phyloP scores from a whole-genome alignment of 2,329 filamentous ascomycete species.

The Penicillium sp. region DNA sequence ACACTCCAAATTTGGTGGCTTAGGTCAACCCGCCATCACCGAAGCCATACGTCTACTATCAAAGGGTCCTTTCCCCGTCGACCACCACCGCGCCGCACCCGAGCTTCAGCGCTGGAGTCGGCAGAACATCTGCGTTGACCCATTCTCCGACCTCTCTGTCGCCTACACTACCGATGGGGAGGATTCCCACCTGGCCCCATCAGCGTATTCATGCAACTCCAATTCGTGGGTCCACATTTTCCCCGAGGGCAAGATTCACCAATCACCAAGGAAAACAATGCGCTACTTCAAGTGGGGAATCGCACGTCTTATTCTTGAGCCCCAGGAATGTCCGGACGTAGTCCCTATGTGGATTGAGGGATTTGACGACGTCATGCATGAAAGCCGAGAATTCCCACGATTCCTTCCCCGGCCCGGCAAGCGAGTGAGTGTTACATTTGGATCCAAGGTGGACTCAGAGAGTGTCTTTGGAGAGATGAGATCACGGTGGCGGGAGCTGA shows the following conservation, averaged over 20 bases:
- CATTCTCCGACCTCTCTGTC: slow-evolving; percentile 46
- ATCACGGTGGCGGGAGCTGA: slow-evolving; percentile 69
- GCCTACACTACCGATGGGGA: slow-evolving; percentile 43
- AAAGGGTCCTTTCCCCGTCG: slow-evolving; percentile 57
- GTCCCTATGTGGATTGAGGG: slow-evolving; percentile 95
- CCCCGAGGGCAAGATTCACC: slow-evolving; percentile 92
- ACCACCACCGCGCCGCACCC: slow-evolving; percentile 45
- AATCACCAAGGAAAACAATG: slow-evolving; percentile 74
- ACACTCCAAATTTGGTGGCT: slow-evolving; percentile 77
- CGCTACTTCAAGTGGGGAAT: slow-evolving; percentile 99
- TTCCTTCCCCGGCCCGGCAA: slow-evolving; percentile 80
- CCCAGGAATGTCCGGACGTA: slow-evolving; percentile 81
- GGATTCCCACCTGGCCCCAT: slow-evolving; percentile 65
- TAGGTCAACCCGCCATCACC: slow-evolving; percentile 85
- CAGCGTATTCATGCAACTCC: slow-evolving; percentile 68
- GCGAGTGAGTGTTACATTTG: slow-evolving; percentile 51
- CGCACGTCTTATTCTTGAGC: slow-evolving; percentile 85
- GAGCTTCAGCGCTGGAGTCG: slow-evolving; percentile 41
- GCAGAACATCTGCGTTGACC: slow-evolving; percentile 48
- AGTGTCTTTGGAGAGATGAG: slow-evolving; percentile 76
- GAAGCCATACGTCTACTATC: slow-evolving; percentile 85
- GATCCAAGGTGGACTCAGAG: slow-evolving; percentile 73
- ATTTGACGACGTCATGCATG: slow-evolving; percentile 83
- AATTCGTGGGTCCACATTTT: slow-evolving; percentile 93
- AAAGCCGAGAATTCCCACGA: slow-evolving; percentile 74